Base-by-base conservation (phyloP, 371 early-diverging fungal genomes). In the Haplosporangium sp. region DNA sequence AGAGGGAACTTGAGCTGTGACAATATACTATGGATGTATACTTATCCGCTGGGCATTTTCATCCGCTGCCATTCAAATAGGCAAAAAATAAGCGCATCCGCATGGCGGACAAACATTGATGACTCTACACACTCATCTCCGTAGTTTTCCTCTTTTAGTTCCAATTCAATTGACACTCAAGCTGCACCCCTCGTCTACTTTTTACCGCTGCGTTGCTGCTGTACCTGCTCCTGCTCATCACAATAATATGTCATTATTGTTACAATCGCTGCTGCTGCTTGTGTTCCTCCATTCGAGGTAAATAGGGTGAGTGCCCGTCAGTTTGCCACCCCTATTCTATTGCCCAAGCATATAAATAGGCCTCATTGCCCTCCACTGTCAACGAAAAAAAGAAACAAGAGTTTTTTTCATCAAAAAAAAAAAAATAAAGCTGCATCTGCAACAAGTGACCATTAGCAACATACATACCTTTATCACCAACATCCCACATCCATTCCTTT, bases 81-180 rank as follows among this genome's bases (percentile, higher is more conserved):
- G 50, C 29, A 50, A n/a, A 50, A 50, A 18, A 5, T 50, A 18
- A 45, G 45, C 45, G 20, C 50, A 50, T 18, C 29, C 50, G 50
- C 50, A 50, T 50, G 50, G 50, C 50, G 50, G 50, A 50, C 50
- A 50, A 50, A 50, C 50, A 50, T 18, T 50, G 50, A 50, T 50
- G 50, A 50, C 50, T 50, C 50, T n/a, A 50, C 16, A n/a, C 8
- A 50, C 8, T 18, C 14, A n/a, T 50, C 50, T 50, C 50, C 50
- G 50, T 50, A 50, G 16, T 7, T 50, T 50, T 50, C 50, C 50
- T 50, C 50, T 50, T 48, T 14, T 14, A 50, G 50, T 4, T 10
- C 9, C 20, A 16, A 16, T 50, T 50, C 20, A 16, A 18, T 20
- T 50, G 10, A 9, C 10, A 18, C 20, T 48, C 48, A 16, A 2